Evolutionary conservation across 768 basidiomycete genomes (phyloP), one percentile per base, ranked within the genome.

Genomic region (Boletus barrowsii): DNA sequence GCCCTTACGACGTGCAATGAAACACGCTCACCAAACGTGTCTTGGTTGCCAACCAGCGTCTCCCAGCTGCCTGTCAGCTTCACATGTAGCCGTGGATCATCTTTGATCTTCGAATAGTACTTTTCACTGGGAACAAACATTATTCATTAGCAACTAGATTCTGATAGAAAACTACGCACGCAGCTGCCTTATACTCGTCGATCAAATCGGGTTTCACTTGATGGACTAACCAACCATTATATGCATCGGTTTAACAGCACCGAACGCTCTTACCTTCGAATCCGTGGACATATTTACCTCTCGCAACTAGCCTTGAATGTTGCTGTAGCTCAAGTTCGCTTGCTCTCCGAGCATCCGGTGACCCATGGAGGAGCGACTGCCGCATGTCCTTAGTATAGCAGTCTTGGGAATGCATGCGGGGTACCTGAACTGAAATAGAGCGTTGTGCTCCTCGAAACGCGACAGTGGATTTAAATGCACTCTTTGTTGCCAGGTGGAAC

Each of bases 21-120:
- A 80, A 75, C 56, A 77, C 60, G 60, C 77, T 56, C 46, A 83
- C 84, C 77, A 68, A 93, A 96, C 2, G 83, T 86, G 64, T 98
- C 97, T 56, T 94, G 88, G 54, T 92, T 85, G 40, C 97, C 97
- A 30, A 98, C 82, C 18, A 90, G 63, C 1, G 88, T 86, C 72
- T 98, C 95, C 91, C 93, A 99, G 62, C 86, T 90, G 20, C 96
- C 97, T 1, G 89, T 92, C 54, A 98, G 78, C 70, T 96, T 94
- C 53, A 96, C 87, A 49, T 87, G 80, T 47, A 94, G 70, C 40
- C 82, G 77, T 24, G 83, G 69, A 62, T 92, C 89, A 47, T 83
- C 79, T 69, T 85, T 86, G 55, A 98, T 76, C 17, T 87, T 87
- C 20, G 80, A 79, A 68, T 95, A 98, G 73, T 93, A 98, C 35